A percentile compares a stretch with the other conserved stretches of the same genome.
Conservation (phyloP, 257 asterid genomes). For the Cordia subcordata region DNA sequence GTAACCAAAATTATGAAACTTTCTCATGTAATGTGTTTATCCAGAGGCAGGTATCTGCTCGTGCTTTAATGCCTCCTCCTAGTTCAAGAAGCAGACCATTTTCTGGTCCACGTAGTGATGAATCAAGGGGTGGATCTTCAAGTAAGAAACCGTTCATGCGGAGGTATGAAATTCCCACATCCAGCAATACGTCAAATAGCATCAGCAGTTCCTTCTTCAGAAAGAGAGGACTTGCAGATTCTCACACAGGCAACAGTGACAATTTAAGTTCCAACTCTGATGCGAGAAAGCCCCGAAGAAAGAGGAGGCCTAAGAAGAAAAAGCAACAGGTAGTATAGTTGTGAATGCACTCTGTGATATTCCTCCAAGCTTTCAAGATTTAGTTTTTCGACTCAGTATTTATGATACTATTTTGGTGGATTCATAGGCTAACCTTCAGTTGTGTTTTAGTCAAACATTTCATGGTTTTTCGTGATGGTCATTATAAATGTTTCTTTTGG, state of each 20-base stretch:
- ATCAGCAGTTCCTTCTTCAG: slow-evolving; percentile 46
- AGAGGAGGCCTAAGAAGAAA: slow-evolving; percentile 96
- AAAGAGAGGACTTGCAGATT: slow-evolving; percentile 43
- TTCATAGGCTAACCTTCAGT: neutral
- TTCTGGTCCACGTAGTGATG: slow-evolving; percentile 29
- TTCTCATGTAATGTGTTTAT: slow-evolving; percentile 7
- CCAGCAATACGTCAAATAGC: slow-evolving; percentile 70
- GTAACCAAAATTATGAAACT: neutral
- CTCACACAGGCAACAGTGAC: slow-evolving; percentile 64
- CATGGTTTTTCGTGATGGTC: too few species aligned
- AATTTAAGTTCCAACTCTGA: slow-evolving; percentile 37
- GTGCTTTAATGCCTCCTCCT: slow-evolving; percentile 88
- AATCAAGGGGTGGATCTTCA: slow-evolving; percentile 39
- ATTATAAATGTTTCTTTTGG: too few species aligned
- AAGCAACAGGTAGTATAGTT: slow-evolving; percentile 45
- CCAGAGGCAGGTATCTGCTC: slow-evolving; percentile 41
- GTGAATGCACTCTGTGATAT: too few species aligned
- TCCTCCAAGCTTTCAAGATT: too few species aligned
- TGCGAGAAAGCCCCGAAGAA: slow-evolving; percentile 75
- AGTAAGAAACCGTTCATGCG: slow-evolving; percentile 37
- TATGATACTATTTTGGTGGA: too few species aligned
- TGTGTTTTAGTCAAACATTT: too few species aligned
- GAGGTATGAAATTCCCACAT: slow-evolving; percentile 48
- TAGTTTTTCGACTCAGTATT: too few species aligned
- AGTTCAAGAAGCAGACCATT: slow-evolving; percentile 62